These are phyloP conservation scores for Pelagophyceae sp. DNA, from an alignment of 352 stramenopile genomes.

Conservation along the genomic window DNA sequence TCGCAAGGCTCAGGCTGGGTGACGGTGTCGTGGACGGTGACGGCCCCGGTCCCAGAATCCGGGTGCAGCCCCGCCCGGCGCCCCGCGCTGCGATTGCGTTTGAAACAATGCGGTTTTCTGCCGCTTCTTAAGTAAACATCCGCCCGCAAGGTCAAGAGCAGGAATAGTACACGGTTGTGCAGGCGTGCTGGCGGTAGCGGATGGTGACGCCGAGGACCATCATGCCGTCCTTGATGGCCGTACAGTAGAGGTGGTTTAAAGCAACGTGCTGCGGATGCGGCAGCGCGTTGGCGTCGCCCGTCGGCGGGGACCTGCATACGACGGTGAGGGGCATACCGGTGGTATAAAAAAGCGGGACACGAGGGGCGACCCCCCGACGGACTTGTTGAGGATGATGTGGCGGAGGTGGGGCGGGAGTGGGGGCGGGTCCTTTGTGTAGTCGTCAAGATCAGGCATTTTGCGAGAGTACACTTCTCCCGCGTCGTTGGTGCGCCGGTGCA, in stretches of 20 bases:
- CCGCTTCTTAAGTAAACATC: not conserved
- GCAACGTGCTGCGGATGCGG: conserved; percentile 95
- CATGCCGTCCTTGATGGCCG: conserved; percentile 88
- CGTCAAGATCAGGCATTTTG: conserved; percentile 93
- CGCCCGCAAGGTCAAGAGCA: not conserved
- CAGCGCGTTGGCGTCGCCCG: conserved; percentile 83
- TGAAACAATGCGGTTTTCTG: not conserved
- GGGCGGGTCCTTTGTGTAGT: conserved; percentile 98
- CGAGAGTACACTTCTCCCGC: conserved; percentile 85
- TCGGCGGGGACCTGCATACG: conserved; percentile 76
- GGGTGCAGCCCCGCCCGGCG: too few relatives aligned
- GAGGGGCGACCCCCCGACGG: too few relatives aligned
- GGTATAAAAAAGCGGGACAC: too few relatives aligned
- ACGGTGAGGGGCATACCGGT: too few relatives aligned
- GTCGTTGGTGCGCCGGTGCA: conserved; percentile 19
- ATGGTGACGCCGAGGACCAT: conserved; percentile 98
- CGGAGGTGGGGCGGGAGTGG: conserved; percentile 92
- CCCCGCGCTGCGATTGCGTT: too few relatives aligned
- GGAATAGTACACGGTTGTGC: conserved; percentile 95
- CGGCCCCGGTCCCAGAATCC: too few relatives aligned
- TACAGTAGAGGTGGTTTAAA: conserved; percentile 99
- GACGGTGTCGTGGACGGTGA: too few relatives aligned
- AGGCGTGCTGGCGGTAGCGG: conserved; percentile 91
- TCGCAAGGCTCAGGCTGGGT: too few relatives aligned
- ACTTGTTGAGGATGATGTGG: conserved; percentile 99